These are phyloP conservation scores for Pseudopyrenochaeta lycopersici DNA, from an alignment of 2,329 filamentous ascomycete genomes.

Conservation along the genomic window DNA sequence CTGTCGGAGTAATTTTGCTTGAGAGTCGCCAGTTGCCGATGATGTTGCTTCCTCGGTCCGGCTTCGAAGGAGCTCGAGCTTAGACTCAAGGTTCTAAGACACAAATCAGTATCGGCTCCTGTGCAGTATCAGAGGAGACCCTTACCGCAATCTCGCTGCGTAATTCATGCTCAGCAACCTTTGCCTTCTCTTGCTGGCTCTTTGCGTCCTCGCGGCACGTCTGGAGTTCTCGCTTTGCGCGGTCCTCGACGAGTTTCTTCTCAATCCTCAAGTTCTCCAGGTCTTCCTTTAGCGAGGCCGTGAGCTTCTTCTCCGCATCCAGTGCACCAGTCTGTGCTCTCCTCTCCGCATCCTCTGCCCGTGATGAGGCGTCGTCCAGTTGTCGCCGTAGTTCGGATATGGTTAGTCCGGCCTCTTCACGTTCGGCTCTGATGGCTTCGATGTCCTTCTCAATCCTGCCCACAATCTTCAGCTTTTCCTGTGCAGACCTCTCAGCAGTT, in stretches of 20 bases:
- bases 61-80: conserved; percentile 85
- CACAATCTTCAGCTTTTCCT: conserved; percentile 63
- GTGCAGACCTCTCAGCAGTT: conserved; percentile 64
- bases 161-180: conserved; percentile 76
- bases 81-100: conserved; percentile 78
- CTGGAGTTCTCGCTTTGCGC: conserved; percentile 72
- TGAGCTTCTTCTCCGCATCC: conserved; percentile 68
- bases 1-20: conserved; percentile 89
- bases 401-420: conserved; percentile 68
- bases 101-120: conserved; percentile 28
- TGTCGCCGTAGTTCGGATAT: conserved; percentile 76
- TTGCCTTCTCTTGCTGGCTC: conserved; percentile 74
- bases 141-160: conserved; percentile 73
- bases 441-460: conserved; percentile 65
- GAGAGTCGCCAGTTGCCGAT: conserved; percentile 79
- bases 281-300: conserved; percentile 68
- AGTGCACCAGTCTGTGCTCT: conserved; percentile 74
- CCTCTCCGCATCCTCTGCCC: conserved; percentile 72
- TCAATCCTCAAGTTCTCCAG: conserved; percentile 75
- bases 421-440: conserved; percentile 69
- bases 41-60: conserved; percentile 90
- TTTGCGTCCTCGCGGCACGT: conserved; percentile 78
- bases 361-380: conserved; percentile 71
- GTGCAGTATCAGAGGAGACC: conserved; percentile 1
- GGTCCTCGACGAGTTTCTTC: conserved; percentile 77